A percentile compares a stretch with the other conserved stretches of the same genome.
Evolutionary conservation across 164 flowering plant species (phyloP).

Genomic region (Tinospora cordifolia): DNA sequence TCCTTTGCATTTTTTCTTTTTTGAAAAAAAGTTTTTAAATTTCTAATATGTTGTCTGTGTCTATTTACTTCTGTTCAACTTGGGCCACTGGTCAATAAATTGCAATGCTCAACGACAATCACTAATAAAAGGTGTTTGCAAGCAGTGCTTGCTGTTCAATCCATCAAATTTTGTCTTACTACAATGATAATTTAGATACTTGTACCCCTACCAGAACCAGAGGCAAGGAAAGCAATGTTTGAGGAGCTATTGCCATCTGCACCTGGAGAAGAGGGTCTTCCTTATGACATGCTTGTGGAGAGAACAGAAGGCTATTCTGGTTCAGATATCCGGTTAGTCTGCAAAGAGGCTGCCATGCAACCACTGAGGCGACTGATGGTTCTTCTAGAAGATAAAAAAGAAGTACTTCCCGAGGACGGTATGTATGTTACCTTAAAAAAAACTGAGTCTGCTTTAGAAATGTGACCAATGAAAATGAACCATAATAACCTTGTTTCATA

Average conservation of each 20-base stretch:
- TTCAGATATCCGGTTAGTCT: conserved; percentile 85
- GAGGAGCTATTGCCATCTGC: conserved; percentile 68
- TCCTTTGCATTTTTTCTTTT: neutral
- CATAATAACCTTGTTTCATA: neutral
- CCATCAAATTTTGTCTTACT: conserved; percentile 15
- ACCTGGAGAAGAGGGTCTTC: conserved; percentile 45
- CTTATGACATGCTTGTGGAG: conserved; percentile 73
- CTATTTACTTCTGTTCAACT: neutral
- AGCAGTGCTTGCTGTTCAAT: neutral
- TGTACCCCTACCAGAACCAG: conserved; percentile 97
- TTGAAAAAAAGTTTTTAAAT: too few species aligned
- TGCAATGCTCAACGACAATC: neutral
- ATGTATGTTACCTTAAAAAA: conserved; percentile 14
- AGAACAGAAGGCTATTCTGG: conserved; percentile 89
- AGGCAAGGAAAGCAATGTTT: conserved; percentile 93
- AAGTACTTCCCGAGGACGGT: conserved; percentile 81
- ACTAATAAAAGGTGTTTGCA: conserved; percentile 3
- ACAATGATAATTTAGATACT: conserved; percentile 57
- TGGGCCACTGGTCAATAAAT: neutral
- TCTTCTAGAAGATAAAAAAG: conserved; percentile 52
- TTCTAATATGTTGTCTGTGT: neutral
- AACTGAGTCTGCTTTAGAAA: neutral
- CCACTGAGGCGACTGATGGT: conserved; percentile 81
- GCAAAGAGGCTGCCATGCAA: conserved; percentile 99
- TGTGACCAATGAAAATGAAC: neutral